A percentile compares a stretch with the other conserved stretches of the same genome.
Conservation (phyloP, 2,329 filamentous ascomycete genomes). For the Chaetomium sp. region DNA sequence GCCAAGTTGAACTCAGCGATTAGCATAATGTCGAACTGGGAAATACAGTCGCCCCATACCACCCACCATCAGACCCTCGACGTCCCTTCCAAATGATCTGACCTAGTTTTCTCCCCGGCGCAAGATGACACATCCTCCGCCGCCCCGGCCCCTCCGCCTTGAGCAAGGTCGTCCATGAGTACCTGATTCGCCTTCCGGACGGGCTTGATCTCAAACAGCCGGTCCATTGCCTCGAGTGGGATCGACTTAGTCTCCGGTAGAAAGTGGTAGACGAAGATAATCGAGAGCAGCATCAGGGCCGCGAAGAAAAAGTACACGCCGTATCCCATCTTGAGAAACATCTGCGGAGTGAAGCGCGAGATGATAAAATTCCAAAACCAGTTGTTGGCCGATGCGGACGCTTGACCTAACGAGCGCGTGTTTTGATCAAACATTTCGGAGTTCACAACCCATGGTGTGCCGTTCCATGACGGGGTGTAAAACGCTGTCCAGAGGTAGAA, state of each 20-base stretch:
- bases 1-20: no score
- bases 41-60: neutral
- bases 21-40: no score
- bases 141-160: conserved; percentile 31
- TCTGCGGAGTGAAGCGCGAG: conserved; percentile 59
- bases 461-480: conserved; percentile 68
- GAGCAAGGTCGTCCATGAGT: conserved; percentile 40
- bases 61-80: conserved; percentile 8
- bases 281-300: conserved; percentile 51
- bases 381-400: conserved; percentile 63
- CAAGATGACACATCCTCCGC: conserved; percentile 8
- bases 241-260: conserved; percentile 61
- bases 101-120: conserved; percentile 16
- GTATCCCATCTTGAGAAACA: conserved; percentile 53
- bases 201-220: conserved; percentile 48
- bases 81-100: conserved; percentile 16
- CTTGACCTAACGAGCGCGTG: conserved; percentile 63
- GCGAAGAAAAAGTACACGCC: conserved; percentile 67
- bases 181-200: conserved; percentile 37
- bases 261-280: conserved; percentile 55
- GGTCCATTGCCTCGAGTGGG: conserved; percentile 59
- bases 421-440: conserved; percentile 69
- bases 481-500: conserved; percentile 69
- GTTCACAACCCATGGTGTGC: conserved; percentile 70
- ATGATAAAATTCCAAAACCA: conserved; percentile 70